Conservation (phyloP, 495 filamentous ascomycete species). For the Chaetomium fimeti region DNA sequence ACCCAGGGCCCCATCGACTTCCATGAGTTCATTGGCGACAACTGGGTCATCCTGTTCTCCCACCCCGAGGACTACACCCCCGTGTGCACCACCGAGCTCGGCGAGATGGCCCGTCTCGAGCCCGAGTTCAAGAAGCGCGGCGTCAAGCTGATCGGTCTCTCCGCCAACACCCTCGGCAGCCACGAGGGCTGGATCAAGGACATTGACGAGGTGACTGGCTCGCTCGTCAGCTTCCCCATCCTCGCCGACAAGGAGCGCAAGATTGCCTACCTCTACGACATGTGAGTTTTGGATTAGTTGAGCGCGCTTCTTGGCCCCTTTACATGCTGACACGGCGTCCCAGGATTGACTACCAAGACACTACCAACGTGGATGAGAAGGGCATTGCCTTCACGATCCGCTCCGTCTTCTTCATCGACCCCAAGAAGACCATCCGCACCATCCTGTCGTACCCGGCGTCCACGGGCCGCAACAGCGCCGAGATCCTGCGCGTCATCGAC, state of each 20-base stretch:
- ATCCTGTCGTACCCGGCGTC: slow-evolving; percentile 97
- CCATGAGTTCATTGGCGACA: slow-evolving; percentile 93
- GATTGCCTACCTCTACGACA: slow-evolving; percentile 89
- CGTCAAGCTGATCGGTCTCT: slow-evolving; percentile 94
- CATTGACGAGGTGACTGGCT: slow-evolving; percentile 87
- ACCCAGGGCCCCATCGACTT: slow-evolving; percentile 91
- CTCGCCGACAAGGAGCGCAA: slow-evolving; percentile 95
- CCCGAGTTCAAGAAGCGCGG: slow-evolving; percentile 92
- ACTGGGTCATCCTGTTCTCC: slow-evolving; percentile 94
- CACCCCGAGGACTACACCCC: slow-evolving; percentile 94
- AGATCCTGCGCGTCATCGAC: slow-evolving; percentile 93
- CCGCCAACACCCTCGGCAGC: slow-evolving; percentile 70
- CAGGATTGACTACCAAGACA: slow-evolving; percentile 76
- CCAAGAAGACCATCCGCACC: slow-evolving; percentile 94
- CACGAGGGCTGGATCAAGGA: slow-evolving; percentile 86
- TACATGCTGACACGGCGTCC: neutral
- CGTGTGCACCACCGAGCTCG: slow-evolving; percentile 98
- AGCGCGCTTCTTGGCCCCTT: neutral
- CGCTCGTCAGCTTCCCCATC: slow-evolving; percentile 86
- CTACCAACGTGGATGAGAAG: slow-evolving; percentile 88
- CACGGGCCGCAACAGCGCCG: slow-evolving; percentile 93
- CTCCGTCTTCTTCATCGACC: slow-evolving; percentile 98
- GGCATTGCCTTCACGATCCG: slow-evolving; percentile 98
- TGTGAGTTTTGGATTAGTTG: slow-evolving; percentile 59
- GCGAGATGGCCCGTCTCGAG: slow-evolving; percentile 93